A percentile compares a stretch with the other conserved stretches of the same genome.
These are phyloP conservation scores for Flaveria sonorensis DNA, from an alignment of 129 eudicot genomes.

Conservation along the genomic window DNA sequence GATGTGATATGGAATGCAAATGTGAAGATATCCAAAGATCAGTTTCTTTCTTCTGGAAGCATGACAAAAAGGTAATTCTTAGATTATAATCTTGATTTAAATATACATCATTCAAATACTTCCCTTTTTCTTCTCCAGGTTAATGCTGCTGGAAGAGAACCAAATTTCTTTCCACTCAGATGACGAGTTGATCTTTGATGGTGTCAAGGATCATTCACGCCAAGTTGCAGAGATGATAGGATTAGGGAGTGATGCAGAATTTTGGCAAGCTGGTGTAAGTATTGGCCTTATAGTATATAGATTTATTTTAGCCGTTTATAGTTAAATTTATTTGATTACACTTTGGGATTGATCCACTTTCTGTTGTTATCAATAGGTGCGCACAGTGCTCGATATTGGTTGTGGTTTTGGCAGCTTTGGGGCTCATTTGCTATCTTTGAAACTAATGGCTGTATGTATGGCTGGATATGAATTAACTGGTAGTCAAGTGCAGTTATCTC, in stretches of 20 bases:
- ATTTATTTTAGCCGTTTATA: background rate
- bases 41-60: conserved; percentile 93
- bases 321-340: background rate
- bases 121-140: conserved; percentile 44
- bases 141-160: conserved; percentile 93
- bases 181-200: conserved; percentile 77
- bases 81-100: background rate
- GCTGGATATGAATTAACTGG: conserved; percentile 92
- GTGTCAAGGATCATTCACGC: conserved; percentile 87
- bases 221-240: conserved; percentile 97
- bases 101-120: background rate
- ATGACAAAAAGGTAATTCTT: conserved; percentile 84
- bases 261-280: conserved; percentile 86
- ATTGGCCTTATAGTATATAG: background rate
- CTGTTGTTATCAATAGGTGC: conserved; percentile 60
- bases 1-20: conserved; percentile 96
- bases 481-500: conserved; percentile 94
- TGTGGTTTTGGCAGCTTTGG: conserved; percentile 99
- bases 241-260: conserved; percentile 70
- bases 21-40: conserved; percentile 84
- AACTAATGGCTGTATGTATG: conserved; percentile 79
- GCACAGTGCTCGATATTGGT: conserved; percentile 78
- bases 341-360: conserved; percentile 1
- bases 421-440: conserved; percentile 80
- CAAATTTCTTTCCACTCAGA: conserved; percentile 94